Conservation (phyloP, 2,329 filamentous ascomycete species). For the Rhexocercosporidium sp. region DNA sequence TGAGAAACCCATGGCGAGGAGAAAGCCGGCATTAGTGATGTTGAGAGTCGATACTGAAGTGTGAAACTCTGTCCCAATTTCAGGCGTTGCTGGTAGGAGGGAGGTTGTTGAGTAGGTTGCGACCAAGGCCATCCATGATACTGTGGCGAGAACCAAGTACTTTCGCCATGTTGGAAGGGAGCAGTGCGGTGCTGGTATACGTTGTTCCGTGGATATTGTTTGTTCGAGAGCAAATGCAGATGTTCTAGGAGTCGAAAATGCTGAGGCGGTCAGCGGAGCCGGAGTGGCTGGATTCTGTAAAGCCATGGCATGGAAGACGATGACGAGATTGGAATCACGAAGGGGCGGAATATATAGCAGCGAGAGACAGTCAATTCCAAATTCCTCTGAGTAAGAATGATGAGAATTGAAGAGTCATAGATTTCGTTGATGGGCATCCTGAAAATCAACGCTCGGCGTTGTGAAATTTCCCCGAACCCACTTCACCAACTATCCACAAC, state of each 20-base stretch:
- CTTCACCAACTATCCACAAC: background rate
- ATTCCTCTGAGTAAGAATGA: background rate
- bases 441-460: background rate
- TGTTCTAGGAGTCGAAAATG: background rate
- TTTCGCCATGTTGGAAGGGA: conserved; percentile 45
- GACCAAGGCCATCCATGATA: conserved; percentile 49
- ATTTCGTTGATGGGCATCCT: background rate
- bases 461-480: background rate
- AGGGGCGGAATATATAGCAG: too few relatives aligned
- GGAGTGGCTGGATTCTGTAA: background rate
- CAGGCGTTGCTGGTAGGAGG: conserved; percentile 46
- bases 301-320: background rate
- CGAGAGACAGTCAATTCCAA: too few relatives aligned
- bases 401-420: background rate
- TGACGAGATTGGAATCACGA: background rate
- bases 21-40: conserved; percentile 31
- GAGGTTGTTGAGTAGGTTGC: conserved; percentile 50
- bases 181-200: background rate
- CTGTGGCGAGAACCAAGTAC: conserved; percentile 47
- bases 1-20: conserved; percentile 25
- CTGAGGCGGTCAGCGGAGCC: background rate
- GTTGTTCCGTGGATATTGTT: background rate
- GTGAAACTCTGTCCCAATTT: conserved; percentile 47
- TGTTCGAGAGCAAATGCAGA: background rate
- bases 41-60: conserved; percentile 39